Percentiles rank a stretch among this genome's conserved stretches.
These are phyloP conservation scores for Middelhovenomyces tepae DNA, from an alignment of 805 yeast genomes.

Conservation along the genomic window DNA sequence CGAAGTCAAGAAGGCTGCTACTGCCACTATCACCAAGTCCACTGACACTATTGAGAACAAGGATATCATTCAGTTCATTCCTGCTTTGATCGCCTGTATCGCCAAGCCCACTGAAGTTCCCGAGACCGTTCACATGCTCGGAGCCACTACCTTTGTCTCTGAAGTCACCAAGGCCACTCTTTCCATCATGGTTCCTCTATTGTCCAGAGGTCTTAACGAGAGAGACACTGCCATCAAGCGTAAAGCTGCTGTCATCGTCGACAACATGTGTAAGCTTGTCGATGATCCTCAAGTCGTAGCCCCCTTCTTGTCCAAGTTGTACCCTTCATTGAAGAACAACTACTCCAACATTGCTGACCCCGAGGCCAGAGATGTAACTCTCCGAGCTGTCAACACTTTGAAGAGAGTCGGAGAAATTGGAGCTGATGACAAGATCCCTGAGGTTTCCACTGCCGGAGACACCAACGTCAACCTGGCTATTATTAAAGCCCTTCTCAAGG, in stretches of 20 bases:
- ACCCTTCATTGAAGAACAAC: conserved; percentile 95
- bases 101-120: conserved; percentile 96
- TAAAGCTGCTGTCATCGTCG: conserved; percentile 98
- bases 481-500: conserved; percentile 63
- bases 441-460: conserved; percentile 99
- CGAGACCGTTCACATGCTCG: conserved; percentile 96
- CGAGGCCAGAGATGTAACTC: conserved; percentile 98
- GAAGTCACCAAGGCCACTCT: conserved; percentile 99
- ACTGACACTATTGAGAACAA: conserved; percentile 98
- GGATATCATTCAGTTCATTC: conserved; percentile 99
- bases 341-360: conserved; percentile 98
- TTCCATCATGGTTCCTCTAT: conserved; percentile 98
- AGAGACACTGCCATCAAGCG: conserved; percentile 99
- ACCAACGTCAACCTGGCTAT: conserved; percentile 75
- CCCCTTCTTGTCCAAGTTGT: conserved; percentile 91
- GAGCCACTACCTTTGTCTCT: conserved; percentile 99
- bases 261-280: conserved; percentile 99
- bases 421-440: conserved; percentile 86
- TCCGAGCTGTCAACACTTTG: conserved; percentile 93
- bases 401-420: conserved; percentile 98
- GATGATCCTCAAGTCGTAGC: conserved; percentile 99
- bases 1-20: conserved; percentile 96
- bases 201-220: conserved; percentile 99
- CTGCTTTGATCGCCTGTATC: conserved; percentile 92
- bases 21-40: conserved; percentile 88